Base-by-base conservation (phyloP, 1,139 yeast species). In the Meyerozyma sp. region DNA sequence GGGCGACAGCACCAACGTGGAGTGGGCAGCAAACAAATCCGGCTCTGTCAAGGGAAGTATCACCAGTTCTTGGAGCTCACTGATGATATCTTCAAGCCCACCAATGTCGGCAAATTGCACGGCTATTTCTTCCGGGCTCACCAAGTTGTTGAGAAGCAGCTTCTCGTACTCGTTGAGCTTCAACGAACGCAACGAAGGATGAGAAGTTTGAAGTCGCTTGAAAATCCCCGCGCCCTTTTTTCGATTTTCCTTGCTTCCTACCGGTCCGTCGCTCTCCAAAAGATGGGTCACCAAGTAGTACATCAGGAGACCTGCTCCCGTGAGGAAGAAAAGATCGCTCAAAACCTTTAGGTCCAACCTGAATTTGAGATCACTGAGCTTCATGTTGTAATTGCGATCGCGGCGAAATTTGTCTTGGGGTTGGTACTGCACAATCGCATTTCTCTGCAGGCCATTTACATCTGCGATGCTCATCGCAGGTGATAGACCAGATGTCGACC, bases 51-150 rank as follows among this genome's bases (percentile, higher is more conserved):
- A 70, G 1, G 98, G 98, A 54, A 87, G 82, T 41, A 93, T 78
- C 8, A 93, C 96, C 43, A 91, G 79, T 62, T 93, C 98, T 52
- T 87, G 75, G 42, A 93, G 70, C 52, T 91, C 98, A 46, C 84
- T 93, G 32, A 93, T 79, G 39, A 89, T 85, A 14, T 71, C 73
- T 46, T 87, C 93, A 39, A 93, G 70, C 0, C 98, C 98, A 25
- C 98, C 98, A 44, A 93, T 79, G 59, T 91, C 96, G 39, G 65
- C 72, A 59, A 91, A 91, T 13, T 80, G 73, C 4, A 84, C 84
- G 20, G 77, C 73, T 40, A 93, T 85, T 50, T 91, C 98, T 3
- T 81, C 82, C 0, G 98, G 95, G 2, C 89, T 79, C 7, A 91
- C 83, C 40, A 91, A 86, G n/a, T 85, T 80, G 23, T 83, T 80